Evolutionary conservation across 139 green algal genomes (phyloP), one percentile per base, ranked within the genome.

Genomic region (Tetradesmus lagerheimii): DNA sequence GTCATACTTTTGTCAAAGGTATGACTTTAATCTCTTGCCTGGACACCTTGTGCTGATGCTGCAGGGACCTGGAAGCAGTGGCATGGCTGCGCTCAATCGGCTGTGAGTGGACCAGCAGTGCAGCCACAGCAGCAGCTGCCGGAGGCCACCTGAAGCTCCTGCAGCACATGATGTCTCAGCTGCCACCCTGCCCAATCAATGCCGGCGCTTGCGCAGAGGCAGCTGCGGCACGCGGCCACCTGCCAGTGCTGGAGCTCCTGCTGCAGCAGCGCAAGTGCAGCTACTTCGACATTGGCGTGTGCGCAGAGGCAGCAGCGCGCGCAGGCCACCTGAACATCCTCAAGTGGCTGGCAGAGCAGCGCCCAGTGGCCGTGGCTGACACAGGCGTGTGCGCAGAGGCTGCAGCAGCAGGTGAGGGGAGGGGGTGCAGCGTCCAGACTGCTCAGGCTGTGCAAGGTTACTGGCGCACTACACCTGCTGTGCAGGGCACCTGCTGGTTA

Each of bases 331-430:
- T 75, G 12, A 45, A 74, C 29, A 45, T 86, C 25, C 29, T 86
- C 3, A 35, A 86, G 29, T 86, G 80, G 80, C 57, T 86, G 27
- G 31, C 39, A 31, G 25, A 45, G 45, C 80, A 86, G 47, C 41
- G 66, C 47, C 16, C 50, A 66, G 35, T 29, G 41, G n/a, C 27
- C 41, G 50, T 31, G 50, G 11, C 53, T 47, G 79, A 85, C 29
- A 66, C 79, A 67, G 79, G 79, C 14, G 79, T 85, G n/a, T 85
- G 79, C 18, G 41, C 79, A 67, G 79, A 85, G 53, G 79, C 79
- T 41, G 79, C 79, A 67, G 79, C 79, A 66, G 79, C 79, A 47
- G 79, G 79, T 66, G 41, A 85, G n/a, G n/a, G n/a, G n/a, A n/a
- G n/a, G n/a, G n/a, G n/a, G n/a, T n/a, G n/a, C 23, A 71, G 20